Conservation (phyloP, 2,329 filamentous ascomycete genomes). For the Teratosphaeria viscida region DNA sequence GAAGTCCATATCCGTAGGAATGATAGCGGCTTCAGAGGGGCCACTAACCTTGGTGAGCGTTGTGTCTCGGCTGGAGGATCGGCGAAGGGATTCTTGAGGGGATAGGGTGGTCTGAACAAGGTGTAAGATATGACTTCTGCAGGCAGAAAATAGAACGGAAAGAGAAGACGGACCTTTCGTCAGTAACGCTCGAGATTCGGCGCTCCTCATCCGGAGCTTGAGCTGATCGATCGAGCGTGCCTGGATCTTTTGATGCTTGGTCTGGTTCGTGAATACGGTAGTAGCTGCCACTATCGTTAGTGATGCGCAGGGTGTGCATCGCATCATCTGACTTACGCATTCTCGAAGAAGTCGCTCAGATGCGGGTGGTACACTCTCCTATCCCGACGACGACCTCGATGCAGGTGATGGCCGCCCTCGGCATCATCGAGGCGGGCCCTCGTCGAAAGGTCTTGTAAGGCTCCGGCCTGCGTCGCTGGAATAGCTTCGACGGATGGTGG, state of each 20-base stretch:
- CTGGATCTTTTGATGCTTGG: background rate
- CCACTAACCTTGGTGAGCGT: slow-evolving; percentile 6
- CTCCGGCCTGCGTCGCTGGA: background rate
- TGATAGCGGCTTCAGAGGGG: slow-evolving; percentile 2
- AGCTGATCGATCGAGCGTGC: background rate
- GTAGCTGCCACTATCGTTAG: background rate
- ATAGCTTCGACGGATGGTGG: background rate
- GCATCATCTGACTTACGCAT: background rate
- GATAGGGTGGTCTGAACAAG: background rate
- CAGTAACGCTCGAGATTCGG: slow-evolving; percentile 4
- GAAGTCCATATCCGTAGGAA: slow-evolving; percentile 6
- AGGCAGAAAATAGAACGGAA: background rate
- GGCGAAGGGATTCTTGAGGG: background rate
- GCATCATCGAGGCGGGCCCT: background rate
- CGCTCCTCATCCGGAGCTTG: background rate
- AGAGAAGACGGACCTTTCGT: slow-evolving; percentile 8
- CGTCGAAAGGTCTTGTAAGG: background rate
- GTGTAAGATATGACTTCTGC: background rate
- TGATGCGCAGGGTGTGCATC: background rate
- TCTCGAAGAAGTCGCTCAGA: slow-evolving; percentile 9
- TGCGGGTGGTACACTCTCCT: slow-evolving; percentile 4
- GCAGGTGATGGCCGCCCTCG: background rate
- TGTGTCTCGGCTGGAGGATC: slow-evolving; percentile 1
- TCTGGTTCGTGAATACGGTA: slow-evolving; percentile 1
- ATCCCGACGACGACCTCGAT: background rate